These are phyloP conservation scores for Wakefieldia striispora DNA, from an alignment of 768 basidiomycete species.

Conservation along the genomic window DNA sequence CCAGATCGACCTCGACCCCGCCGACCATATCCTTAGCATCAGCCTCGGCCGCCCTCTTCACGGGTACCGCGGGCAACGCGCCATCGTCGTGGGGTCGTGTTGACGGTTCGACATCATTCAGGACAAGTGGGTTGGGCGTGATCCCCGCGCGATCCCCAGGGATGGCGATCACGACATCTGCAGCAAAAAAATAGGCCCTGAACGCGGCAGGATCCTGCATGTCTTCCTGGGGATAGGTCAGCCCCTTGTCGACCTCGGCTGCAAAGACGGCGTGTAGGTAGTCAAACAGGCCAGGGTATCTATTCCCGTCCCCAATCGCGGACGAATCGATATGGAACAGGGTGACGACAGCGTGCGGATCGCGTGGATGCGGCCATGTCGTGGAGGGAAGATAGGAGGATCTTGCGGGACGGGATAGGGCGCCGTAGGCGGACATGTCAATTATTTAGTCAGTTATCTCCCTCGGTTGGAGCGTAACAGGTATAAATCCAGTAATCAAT, in stretches of 20 bases:
- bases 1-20: slow-evolving; percentile 22
- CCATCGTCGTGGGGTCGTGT: neutral
- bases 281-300: slow-evolving; percentile 51
- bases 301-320: slow-evolving; percentile 12
- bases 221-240: slow-evolving; percentile 85
- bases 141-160: slow-evolving; percentile 13
- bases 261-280: slow-evolving; percentile 64
- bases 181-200: slow-evolving; percentile 73
- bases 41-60: slow-evolving; percentile 2
- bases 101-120: too few relatives aligned
- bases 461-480: neutral
- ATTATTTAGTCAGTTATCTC: neutral
- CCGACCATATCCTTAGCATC: too few relatives aligned
- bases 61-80: neutral
- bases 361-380: slow-evolving; percentile 40
- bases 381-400: slow-evolving; percentile 43
- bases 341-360: slow-evolving; percentile 20
- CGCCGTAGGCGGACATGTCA: slow-evolving; percentile 73
- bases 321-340: slow-evolving; percentile 39
- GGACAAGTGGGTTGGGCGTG: neutral
- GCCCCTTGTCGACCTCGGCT: slow-evolving; percentile 70
- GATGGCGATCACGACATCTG: slow-evolving; percentile 73
- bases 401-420: slow-evolving; percentile 39
- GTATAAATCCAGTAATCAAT: too few relatives aligned
- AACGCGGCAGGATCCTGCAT: slow-evolving; percentile 54